A percentile compares a stretch with the other conserved stretches of the same genome.
Evolutionary conservation across 768 basidiomycete genomes (phyloP).

Genomic region (Suillus subluteus): DNA sequence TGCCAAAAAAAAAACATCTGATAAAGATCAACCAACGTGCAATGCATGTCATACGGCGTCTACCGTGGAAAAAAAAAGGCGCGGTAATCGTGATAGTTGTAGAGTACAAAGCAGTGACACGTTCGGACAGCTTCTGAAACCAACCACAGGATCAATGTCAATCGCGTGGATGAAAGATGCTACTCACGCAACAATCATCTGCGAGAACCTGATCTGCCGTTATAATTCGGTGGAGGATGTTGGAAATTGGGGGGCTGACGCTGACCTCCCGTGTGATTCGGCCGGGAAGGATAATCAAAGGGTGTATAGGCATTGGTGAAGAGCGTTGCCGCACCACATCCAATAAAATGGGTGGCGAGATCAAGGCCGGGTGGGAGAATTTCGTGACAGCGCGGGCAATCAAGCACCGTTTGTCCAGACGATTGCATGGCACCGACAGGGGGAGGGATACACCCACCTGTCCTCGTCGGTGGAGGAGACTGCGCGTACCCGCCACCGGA

Average conservation of each 20-base stretch:
- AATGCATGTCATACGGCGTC: neutral
- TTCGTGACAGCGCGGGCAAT: conserved; percentile 22
- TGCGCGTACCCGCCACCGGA: conserved; percentile 7
- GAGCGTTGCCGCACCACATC: conserved; percentile 19
- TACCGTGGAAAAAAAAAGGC: neutral
- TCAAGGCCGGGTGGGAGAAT: conserved; percentile 15
- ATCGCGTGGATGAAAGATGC: neutral
- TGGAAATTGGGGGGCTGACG: neutral
- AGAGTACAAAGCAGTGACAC: neutral
- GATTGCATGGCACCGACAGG: conserved; percentile 1
- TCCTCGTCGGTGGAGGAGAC: neutral
- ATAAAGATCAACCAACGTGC: neutral
- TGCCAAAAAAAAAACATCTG: neutral
- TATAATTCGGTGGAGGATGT: neutral
- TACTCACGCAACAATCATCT: neutral
- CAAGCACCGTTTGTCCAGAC: neutral
- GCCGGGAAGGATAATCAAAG: conserved; percentile 11
- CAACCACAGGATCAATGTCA: neutral
- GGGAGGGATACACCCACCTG: conserved; percentile 10
- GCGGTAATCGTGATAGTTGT: neutral
- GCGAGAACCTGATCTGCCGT: neutral
- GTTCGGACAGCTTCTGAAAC: neutral
- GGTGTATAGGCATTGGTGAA: conserved; percentile 20
- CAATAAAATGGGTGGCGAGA: conserved; percentile 14
- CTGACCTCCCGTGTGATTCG: too few relatives aligned